phyloP scores from a whole-genome alignment of 441 rosid species.

The Melastoma candidum region DNA sequence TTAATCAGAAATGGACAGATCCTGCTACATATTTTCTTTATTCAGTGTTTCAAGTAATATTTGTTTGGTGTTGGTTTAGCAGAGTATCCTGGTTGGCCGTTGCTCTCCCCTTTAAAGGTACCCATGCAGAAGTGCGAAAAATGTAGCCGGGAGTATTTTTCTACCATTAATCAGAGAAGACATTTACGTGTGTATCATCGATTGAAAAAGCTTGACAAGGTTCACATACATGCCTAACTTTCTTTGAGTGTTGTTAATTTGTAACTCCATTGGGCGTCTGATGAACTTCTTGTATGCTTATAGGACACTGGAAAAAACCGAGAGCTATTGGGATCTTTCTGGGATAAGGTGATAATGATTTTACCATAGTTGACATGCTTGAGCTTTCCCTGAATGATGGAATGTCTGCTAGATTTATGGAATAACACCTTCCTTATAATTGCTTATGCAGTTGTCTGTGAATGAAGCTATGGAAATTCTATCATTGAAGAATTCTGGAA shows the following conservation, averaged over 20 bases:
- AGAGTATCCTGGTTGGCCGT: conserved; percentile 83
- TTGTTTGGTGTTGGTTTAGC: conserved; percentile 18
- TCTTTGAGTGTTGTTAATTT: not conserved
- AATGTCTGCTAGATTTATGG: not conserved
- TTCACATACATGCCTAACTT: too few species aligned
- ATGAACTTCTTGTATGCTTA: conserved; percentile 3
- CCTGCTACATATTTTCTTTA: too few species aligned
- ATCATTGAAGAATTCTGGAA: conserved; percentile 44
- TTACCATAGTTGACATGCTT: not conserved
- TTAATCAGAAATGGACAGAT: not conserved
- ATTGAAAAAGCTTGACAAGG: conserved; percentile 73
- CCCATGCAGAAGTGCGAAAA: conserved; percentile 88
- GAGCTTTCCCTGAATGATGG: too few species aligned
- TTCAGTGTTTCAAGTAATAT: conserved; percentile 9
- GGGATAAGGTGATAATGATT: conserved; percentile 57
- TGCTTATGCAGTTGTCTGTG: conserved; percentile 52
- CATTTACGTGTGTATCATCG: conserved; percentile 86
- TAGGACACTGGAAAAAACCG: conserved; percentile 76
- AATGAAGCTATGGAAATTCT: conserved; percentile 60
- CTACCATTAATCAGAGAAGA: conserved; percentile 78
- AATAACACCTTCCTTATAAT: conserved; percentile 13
- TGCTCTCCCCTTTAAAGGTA: conserved; percentile 78
- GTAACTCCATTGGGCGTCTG: too few species aligned
- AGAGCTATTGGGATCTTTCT: conserved; percentile 57
- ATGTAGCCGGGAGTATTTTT: conserved; percentile 78